A percentile compares a stretch with the other conserved stretches of the same genome.
phyloP scores from a whole-genome alignment of 2,329 filamentous ascomycete genomes.

The Cyphellophora attinorum region DNA sequence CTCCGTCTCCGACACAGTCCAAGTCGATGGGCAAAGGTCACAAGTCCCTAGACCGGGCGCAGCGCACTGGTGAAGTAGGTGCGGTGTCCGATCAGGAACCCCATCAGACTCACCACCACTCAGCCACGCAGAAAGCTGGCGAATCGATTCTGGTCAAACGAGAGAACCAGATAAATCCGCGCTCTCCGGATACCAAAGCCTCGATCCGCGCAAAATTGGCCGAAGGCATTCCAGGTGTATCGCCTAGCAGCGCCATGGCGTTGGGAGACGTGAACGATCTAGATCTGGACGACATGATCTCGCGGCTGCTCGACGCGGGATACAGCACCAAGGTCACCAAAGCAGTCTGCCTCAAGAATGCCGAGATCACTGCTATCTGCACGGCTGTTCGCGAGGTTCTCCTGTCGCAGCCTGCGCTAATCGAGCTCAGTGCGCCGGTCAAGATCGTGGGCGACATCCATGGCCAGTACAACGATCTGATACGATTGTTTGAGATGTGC shows the following conservation, averaged over 20 bases:
- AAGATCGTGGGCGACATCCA: slow-evolving; percentile 98
- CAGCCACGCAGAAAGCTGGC: slow-evolving; percentile 59
- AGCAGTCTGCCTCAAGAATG: slow-evolving; percentile 93
- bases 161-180: slow-evolving; percentile 59
- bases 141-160: slow-evolving; percentile 85
- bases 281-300: slow-evolving; percentile 95
- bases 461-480: slow-evolving; percentile 90
- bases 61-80: slow-evolving; percentile 83
- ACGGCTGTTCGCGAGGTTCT: slow-evolving; percentile 80
- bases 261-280: slow-evolving; percentile 87
- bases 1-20: slow-evolving; percentile 81
- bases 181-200: slow-evolving; percentile 36
- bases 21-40: slow-evolving; percentile 62
- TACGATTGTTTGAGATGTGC: slow-evolving; percentile 97
- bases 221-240: slow-evolving; percentile 26
- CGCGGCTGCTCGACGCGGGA: slow-evolving; percentile 82
- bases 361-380: slow-evolving; percentile 91
- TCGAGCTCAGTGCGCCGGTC: slow-evolving; percentile 88
- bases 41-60: slow-evolving; percentile 69
- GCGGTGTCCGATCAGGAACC: slow-evolving; percentile 87
- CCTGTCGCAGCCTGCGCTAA: slow-evolving; percentile 77
- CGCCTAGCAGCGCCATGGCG: slow-evolving; percentile 54
- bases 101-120: slow-evolving; percentile 50
- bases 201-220: slow-evolving; percentile 20
- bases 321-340: slow-evolving; percentile 97